Conservation (phyloP, 495 filamentous ascomycete genomes). For the Tuber microsphaerosporum region DNA sequence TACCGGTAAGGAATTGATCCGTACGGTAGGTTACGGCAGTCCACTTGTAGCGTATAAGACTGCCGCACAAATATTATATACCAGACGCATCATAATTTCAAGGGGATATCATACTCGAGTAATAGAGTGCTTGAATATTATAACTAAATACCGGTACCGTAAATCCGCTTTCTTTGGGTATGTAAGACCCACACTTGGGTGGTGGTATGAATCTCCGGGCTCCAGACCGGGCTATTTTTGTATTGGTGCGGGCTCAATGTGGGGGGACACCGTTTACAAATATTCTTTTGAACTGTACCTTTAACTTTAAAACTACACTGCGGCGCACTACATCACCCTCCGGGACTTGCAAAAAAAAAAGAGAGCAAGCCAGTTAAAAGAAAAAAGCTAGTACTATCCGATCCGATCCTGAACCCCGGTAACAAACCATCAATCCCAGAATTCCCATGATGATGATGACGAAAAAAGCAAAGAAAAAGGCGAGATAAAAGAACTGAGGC, state of each 20-base stretch:
- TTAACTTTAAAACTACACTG: not conserved
- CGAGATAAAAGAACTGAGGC: not conserved
- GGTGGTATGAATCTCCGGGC: too few species aligned
- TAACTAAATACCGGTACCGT: too few species aligned
- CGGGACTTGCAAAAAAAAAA: not conserved
- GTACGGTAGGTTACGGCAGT: not conserved
- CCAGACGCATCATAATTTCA: not conserved
- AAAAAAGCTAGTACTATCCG: not conserved
- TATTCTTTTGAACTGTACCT: not conserved
- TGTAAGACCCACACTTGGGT: too few species aligned
- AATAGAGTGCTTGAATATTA: not conserved
- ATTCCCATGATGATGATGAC: conserved; percentile 10
- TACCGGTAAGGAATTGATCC: not conserved
- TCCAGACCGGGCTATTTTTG: too few species aligned
- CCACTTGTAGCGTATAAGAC: not conserved
- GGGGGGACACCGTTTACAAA: not conserved
- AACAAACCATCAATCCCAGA: conserved; percentile 5
- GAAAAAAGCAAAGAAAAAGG: conserved; percentile 14
- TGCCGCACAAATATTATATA: not conserved
- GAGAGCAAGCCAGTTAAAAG: not conserved
- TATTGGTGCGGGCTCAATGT: too few species aligned
- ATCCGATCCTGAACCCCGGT: conserved; percentile 1
- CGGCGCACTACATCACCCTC: not conserved
- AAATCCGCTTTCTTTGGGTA: too few species aligned
- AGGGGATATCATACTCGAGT: not conserved